phyloP scores from a whole-genome alignment of 192 early-diverging fungal species.

The Tieghemiomyces parasiticus region DNA sequence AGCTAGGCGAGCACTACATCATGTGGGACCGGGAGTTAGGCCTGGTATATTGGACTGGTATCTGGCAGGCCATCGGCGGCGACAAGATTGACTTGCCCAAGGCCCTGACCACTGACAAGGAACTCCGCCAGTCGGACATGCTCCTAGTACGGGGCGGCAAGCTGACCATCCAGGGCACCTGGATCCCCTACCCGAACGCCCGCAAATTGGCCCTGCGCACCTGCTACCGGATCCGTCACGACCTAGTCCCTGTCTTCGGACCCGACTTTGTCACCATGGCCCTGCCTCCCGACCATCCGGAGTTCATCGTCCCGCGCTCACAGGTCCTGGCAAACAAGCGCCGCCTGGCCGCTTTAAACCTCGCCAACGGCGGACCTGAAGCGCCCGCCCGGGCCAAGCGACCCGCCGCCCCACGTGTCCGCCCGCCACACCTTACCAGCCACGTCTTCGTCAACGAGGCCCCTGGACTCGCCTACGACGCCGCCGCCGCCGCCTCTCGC shows the following conservation, averaged over 20 bases:
- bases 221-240: slow-evolving; percentile 5
- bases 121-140: slow-evolving; percentile 1
- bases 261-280: neutral
- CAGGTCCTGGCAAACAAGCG: slow-evolving; percentile 3
- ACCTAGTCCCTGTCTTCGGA: slow-evolving; percentile 5
- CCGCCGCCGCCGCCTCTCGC: neutral
- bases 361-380: neutral
- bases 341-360: neutral
- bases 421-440: neutral
- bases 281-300: slow-evolving; percentile 2
- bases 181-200: slow-evolving; percentile 7
- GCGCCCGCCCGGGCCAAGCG: neutral
- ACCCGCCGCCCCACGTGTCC: neutral
- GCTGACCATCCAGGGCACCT: slow-evolving; percentile 11
- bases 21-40: slow-evolving; percentile 11
- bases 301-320: neutral
- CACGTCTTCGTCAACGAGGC: neutral
- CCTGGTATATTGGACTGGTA: slow-evolving; percentile 9
- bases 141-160: slow-evolving; percentile 6
- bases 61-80: slow-evolving; percentile 10
- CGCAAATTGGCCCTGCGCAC: slow-evolving; percentile 7
- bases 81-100: slow-evolving; percentile 11
- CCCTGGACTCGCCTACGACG: neutral
- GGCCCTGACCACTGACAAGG: slow-evolving; percentile 7
- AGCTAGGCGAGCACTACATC: slow-evolving; percentile 5